These are phyloP conservation scores for Allium fistulosum DNA, from an alignment of 106 monocot species.

Conservation along the genomic window DNA sequence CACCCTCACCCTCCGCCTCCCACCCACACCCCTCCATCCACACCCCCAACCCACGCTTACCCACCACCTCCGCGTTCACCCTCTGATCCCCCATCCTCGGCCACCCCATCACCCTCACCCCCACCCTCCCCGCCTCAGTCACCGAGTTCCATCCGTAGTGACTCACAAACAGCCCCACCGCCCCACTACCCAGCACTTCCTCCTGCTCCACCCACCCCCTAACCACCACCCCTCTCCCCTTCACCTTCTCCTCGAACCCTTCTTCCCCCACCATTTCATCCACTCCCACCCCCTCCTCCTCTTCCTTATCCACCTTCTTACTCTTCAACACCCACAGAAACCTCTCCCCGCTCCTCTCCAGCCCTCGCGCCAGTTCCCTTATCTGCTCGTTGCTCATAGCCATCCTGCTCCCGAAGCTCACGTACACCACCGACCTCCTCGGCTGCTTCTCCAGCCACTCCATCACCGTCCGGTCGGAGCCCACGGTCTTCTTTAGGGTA, in stretches of 20 bases:
- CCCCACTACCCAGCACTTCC: slow-evolving; percentile 27
- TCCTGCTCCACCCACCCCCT: slow-evolving; percentile 56
- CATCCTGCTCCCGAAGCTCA: slow-evolving; percentile 61
- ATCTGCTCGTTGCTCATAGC: slow-evolving; percentile 35
- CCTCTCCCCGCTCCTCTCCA: slow-evolving; percentile 47
- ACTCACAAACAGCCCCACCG: slow-evolving; percentile 57
- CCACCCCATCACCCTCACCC: slow-evolving; percentile 46
- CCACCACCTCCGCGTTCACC: slow-evolving; percentile 37
- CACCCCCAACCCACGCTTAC: slow-evolving; percentile 29
- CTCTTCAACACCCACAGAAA: slow-evolving; percentile 67
- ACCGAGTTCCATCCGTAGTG: slow-evolving; percentile 78
- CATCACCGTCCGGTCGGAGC: background rate
- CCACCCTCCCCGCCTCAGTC: slow-evolving; percentile 36
- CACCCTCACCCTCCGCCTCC: slow-evolving; percentile 33
- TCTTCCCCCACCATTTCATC: slow-evolving; percentile 22
- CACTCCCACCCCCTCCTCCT: slow-evolving; percentile 7
- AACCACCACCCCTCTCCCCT: slow-evolving; percentile 39
- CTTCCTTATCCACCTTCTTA: slow-evolving; percentile 41
- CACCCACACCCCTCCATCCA: slow-evolving; percentile 56
- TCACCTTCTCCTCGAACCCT: slow-evolving; percentile 36
- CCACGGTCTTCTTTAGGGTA: background rate
- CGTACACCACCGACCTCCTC: slow-evolving; percentile 49
- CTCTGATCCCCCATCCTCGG: slow-evolving; percentile 50
- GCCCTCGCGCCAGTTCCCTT: slow-evolving; percentile 31
- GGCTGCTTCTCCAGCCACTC: slow-evolving; percentile 52